A percentile compares a stretch with the other conserved stretches of the same genome.
These are phyloP conservation scores for Taxawa tesnikishii DNA, from an alignment of 2,329 filamentous ascomycete species.

Conservation along the genomic window DNA sequence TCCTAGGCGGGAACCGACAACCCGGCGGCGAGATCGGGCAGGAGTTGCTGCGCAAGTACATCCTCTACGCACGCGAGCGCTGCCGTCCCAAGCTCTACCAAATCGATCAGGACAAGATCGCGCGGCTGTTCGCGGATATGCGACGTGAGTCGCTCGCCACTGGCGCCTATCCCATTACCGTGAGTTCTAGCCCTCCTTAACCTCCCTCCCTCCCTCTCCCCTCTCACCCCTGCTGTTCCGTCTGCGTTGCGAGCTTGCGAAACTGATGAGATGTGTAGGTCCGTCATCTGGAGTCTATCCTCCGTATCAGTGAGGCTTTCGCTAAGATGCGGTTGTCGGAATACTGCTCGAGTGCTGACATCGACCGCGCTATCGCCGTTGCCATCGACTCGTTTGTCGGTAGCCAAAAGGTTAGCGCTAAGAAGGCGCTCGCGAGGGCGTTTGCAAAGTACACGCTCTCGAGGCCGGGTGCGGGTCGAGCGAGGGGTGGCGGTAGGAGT, in stretches of 20 bases:
- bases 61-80: slow-evolving; percentile 83
- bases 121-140: slow-evolving; percentile 92
- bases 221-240: neutral
- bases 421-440: slow-evolving; percentile 84
- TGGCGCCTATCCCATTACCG: slow-evolving; percentile 94
- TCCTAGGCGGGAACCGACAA: slow-evolving; percentile 24
- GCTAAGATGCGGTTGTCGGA: slow-evolving; percentile 97
- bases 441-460: slow-evolving; percentile 78
- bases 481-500: neutral
- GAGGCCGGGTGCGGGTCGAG: slow-evolving; percentile 27
- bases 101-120: slow-evolving; percentile 95
- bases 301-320: slow-evolving; percentile 88
- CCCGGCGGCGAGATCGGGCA: slow-evolving; percentile 78
- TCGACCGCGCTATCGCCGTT: slow-evolving; percentile 93
- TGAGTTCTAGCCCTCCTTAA: slow-evolving; percentile 39
- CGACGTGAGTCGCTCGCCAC: slow-evolving; percentile 82
- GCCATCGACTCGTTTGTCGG: slow-evolving; percentile 93
- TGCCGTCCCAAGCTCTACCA: slow-evolving; percentile 89
- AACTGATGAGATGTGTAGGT: slow-evolving; percentile 60
- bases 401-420: slow-evolving; percentile 93
- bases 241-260: no score
- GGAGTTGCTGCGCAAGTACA: slow-evolving; percentile 87
- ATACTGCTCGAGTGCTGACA: slow-evolving; percentile 80
- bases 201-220: slow-evolving; percentile 11
- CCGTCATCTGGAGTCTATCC: slow-evolving; percentile 93